Conservation (phyloP, 768 basidiomycete genomes). For the Collybia nuda region DNA sequence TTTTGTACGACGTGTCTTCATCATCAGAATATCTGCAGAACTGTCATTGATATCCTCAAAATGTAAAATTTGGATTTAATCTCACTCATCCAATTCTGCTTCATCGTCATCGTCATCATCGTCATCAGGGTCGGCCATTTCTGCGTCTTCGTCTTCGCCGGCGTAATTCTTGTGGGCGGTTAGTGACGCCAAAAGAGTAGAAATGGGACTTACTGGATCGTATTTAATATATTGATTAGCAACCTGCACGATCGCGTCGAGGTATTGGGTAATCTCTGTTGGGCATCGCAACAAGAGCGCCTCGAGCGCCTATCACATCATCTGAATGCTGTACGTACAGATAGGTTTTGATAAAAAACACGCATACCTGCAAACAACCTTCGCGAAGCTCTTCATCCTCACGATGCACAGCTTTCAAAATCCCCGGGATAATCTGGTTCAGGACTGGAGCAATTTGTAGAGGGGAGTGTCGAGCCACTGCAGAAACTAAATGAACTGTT, state of each 20-base stretch:
- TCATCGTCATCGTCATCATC: constrained; percentile 85
- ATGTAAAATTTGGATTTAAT: background rate
- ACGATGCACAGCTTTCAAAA: constrained; percentile 65
- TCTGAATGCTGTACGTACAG: constrained; percentile 3
- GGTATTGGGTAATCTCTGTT: constrained; percentile 72
- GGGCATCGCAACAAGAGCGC: constrained; percentile 83
- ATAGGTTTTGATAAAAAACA: background rate
- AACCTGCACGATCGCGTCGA: constrained; percentile 65
- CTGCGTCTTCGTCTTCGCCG: constrained; percentile 49
- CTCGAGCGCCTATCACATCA: constrained; percentile 68
- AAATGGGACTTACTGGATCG: constrained; percentile 70
- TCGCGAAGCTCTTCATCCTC: constrained; percentile 88
- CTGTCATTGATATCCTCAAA: constrained; percentile 1
- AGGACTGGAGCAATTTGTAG: constrained; percentile 62
- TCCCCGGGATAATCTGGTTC: constrained; percentile 63
- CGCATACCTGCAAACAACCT: constrained; percentile 67
- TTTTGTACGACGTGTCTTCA: constrained; percentile 97
- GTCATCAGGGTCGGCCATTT: constrained; percentile 68
- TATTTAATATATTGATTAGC: constrained; percentile 84
- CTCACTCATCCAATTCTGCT: constrained; percentile 76
- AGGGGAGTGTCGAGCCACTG: constrained; percentile 75
- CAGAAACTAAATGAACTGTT: constrained; percentile 76
- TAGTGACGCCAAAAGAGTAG: background rate
- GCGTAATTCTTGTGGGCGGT: constrained; percentile 46
- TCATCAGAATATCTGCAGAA: constrained; percentile 86